Conservation (phyloP, 2,329 filamentous ascomycete genomes). For the Penicillium sp. region DNA sequence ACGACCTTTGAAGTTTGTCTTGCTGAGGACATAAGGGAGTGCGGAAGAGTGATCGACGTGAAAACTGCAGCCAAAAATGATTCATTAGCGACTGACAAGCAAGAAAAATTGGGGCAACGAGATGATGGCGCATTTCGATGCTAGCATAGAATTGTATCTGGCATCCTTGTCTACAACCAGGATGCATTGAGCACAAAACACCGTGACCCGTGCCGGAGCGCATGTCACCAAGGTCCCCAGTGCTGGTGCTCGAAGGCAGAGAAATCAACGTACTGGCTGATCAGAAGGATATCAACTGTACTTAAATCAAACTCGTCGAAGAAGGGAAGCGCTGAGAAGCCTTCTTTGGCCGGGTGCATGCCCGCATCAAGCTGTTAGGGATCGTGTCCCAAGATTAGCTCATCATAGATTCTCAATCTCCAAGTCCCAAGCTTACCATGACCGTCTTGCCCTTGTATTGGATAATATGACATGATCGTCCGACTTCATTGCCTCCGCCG, state of each 20-base stretch:
- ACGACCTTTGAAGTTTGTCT: slow-evolving; percentile 94
- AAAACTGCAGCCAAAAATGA: slow-evolving; percentile 64
- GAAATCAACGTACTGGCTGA: slow-evolving; percentile 85
- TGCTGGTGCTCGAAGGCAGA: not conserved
- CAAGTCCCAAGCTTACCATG: slow-evolving; percentile 67
- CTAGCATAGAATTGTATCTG: not conserved
- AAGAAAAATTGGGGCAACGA: not conserved
- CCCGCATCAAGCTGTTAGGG: slow-evolving; percentile 80
- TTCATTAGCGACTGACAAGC: slow-evolving; percentile 26
- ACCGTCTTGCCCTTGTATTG: slow-evolving; percentile 99
- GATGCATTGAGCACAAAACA: not conserved
- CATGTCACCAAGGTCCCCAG: not conserved
- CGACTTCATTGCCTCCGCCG: slow-evolving; percentile 95
- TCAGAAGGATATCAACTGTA: slow-evolving; percentile 92
- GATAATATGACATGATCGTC: slow-evolving; percentile 93
- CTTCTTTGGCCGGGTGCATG: slow-evolving; percentile 94
- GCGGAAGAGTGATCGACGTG: slow-evolving; percentile 98
- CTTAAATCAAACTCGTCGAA: slow-evolving; percentile 98
- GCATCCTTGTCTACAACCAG: not conserved
- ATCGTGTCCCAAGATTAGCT: not conserved
- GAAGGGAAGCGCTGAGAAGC: slow-evolving; percentile 88
- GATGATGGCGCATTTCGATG: not conserved
- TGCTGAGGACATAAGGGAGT: slow-evolving; percentile 94
- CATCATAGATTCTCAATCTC: not conserved
- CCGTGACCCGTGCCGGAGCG: not conserved